Percentiles rank a stretch among this genome's conserved stretches.
Conservation (phyloP, 2,329 filamentous ascomycete genomes). For the Cercospora beticola region DNA sequence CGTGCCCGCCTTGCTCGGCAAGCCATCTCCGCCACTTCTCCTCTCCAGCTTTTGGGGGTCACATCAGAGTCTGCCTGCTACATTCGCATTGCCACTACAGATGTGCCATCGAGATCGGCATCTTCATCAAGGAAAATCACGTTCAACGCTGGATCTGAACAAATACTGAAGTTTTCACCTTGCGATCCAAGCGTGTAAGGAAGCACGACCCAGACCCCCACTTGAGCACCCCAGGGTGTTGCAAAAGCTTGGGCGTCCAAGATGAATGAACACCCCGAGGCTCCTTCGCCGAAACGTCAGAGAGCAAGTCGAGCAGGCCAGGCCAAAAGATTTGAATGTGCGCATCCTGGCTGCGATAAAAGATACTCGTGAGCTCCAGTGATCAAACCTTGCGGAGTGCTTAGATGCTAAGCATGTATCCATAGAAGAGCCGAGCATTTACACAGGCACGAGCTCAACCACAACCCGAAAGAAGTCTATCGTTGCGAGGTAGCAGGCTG, state of each 20-base stretch:
- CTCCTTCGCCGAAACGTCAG: slow-evolving; percentile 23
- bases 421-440: slow-evolving; percentile 75
- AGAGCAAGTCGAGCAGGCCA: slow-evolving; percentile 73
- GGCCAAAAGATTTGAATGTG: slow-evolving; percentile 68
- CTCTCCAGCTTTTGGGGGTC: background rate
- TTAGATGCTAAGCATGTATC: background rate
- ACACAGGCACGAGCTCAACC: slow-evolving; percentile 91
- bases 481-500: slow-evolving; percentile 87
- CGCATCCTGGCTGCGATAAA: slow-evolving; percentile 82
- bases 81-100: background rate
- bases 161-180: background rate
- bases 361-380: slow-evolving; percentile 66
- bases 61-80: background rate
- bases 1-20: background rate
- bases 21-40: background rate
- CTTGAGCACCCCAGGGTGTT: background rate
- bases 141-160: background rate
- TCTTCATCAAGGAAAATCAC: background rate
- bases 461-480: slow-evolving; percentile 90
- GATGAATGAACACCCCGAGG: slow-evolving; percentile 14
- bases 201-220: background rate
- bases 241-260: background rate
- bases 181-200: background rate
- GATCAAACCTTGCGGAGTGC: background rate
- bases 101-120: background rate